A percentile compares a stretch with the other conserved stretches of the same genome.
phyloP scores from a whole-genome alignment of 345 rosid genomes.

The Arabidopsis arenosa region DNA sequence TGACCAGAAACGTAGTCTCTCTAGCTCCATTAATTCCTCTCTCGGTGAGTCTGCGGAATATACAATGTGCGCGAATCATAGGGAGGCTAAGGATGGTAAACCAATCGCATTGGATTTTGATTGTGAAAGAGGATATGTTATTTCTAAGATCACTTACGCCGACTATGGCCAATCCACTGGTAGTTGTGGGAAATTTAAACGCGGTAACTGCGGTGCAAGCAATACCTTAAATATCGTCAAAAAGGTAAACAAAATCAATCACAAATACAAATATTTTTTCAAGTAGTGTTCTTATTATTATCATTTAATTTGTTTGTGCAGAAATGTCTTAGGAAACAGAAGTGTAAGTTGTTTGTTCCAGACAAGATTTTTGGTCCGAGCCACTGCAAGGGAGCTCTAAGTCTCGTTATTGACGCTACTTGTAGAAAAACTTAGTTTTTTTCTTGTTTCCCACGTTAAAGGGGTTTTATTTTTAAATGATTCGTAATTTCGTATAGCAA shows the following conservation, averaged over 20 bases:
- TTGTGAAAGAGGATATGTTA: conserved; percentile 7
- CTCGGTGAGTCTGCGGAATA: not conserved
- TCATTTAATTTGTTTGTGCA: not conserved
- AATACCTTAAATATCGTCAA: not conserved
- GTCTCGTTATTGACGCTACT: conserved; percentile 20
- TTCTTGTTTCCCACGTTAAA: not conserved
- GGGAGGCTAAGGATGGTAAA: conserved; percentile 16
- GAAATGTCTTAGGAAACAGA: not conserved
- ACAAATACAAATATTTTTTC: not conserved
- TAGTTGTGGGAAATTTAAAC: conserved; percentile 14
- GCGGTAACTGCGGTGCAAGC: conserved; percentile 3
- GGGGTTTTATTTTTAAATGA: too few species aligned
- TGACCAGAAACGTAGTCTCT: conserved; percentile 4
- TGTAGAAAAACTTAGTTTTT: not conserved
- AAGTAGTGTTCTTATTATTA: not conserved
- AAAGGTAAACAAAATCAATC: not conserved
- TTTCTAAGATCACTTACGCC: conserved; percentile 15
- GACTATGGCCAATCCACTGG: conserved; percentile 29
- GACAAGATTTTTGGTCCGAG: conserved; percentile 22
- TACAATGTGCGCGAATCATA: conserved; percentile 15
- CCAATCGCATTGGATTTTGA: conserved; percentile 12
- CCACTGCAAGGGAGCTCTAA: conserved; percentile 22
- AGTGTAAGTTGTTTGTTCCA: conserved; percentile 23
- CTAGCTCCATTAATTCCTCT: not conserved
- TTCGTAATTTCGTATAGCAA: too few species aligned